Evolutionary conservation across 139 green algal species (phyloP).

Genomic region (Chlorella sp.): DNA sequence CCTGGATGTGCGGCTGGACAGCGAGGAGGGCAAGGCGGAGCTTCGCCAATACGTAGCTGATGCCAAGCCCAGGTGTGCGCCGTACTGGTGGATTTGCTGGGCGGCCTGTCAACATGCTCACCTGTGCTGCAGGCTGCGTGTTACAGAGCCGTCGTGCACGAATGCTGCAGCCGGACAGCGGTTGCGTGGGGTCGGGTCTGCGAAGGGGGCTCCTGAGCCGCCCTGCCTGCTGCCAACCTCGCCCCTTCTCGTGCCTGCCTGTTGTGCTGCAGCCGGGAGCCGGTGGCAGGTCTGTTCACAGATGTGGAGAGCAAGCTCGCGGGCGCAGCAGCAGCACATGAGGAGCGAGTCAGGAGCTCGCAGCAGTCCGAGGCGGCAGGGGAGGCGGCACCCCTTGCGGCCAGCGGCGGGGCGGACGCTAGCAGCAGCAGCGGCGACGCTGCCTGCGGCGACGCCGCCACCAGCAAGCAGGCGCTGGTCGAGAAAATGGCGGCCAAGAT

Average conservation of each 20-base stretch:
- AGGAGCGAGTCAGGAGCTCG: background rate
- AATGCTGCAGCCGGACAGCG: too few species aligned
- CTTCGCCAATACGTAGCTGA: background rate
- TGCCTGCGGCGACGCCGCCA: background rate
- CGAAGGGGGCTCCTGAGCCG: too few species aligned
- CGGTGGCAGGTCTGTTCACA: background rate
- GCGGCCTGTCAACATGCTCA: too few species aligned
- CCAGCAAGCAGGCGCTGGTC: background rate
- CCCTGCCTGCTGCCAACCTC: too few species aligned
- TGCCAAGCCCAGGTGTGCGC: conserved; percentile 21
- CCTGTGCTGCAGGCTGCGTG: too few species aligned
- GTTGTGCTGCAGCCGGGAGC: background rate
- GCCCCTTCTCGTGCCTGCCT: too few species aligned
- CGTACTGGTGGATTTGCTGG: too few species aligned
- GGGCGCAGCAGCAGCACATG: background rate
- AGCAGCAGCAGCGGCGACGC: background rate
- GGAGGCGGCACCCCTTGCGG: background rate
- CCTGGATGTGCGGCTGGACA: conserved; percentile 67
- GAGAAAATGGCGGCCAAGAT: conserved; percentile 22
- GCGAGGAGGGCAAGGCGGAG: conserved; percentile 39
- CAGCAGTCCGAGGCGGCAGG: background rate
- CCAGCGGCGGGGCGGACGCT: background rate
- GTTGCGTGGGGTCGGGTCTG: too few species aligned
- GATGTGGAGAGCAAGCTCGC: conserved; percentile 25
- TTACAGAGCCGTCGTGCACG: too few species aligned